Conservation (phyloP, 1,139 yeast genomes). For the Hemisphaericaspora xylanilytica region DNA sequence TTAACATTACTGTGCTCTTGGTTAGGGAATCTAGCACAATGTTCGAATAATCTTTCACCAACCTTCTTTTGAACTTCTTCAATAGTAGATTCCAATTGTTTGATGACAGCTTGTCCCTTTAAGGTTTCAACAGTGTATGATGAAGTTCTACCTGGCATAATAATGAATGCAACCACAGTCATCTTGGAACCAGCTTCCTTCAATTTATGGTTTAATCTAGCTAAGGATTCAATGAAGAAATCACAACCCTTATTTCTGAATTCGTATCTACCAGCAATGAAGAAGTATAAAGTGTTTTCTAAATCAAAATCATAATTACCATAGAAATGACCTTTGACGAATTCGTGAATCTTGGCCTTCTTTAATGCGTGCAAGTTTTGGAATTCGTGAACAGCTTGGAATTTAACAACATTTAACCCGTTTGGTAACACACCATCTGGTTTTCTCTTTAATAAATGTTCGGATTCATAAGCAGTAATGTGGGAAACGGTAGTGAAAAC, state of each 20-base stretch:
- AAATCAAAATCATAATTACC: constrained; percentile 95
- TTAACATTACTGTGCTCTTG: constrained; percentile 54
- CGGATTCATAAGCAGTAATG: constrained; percentile 93
- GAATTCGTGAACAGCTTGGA: constrained; percentile 96
- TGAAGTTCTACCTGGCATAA: constrained; percentile 95
- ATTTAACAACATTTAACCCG: constrained; percentile 92
- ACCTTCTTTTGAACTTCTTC: constrained; percentile 84
- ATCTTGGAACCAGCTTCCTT: constrained; percentile 79
- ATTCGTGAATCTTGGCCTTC: constrained; percentile 90
- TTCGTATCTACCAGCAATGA: constrained; percentile 97
- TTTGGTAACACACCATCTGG: constrained; percentile 98
- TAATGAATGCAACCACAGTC: constrained; percentile 96
- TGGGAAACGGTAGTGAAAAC: constrained; percentile 97
- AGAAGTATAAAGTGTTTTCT: constrained; percentile 89
- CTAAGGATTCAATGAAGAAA: constrained; percentile 88
- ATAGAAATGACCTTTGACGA: constrained; percentile 94
- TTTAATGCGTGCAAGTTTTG: constrained; percentile 92
- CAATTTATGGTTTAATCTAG: constrained; percentile 83
- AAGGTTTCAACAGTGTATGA: constrained; percentile 95
- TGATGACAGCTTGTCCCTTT: constrained; percentile 94
- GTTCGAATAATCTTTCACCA: constrained; percentile 86
- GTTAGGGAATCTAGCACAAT: constrained; percentile 80
- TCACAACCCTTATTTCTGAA: constrained; percentile 97
- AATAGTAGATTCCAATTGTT: constrained; percentile 85
- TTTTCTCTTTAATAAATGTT: constrained; percentile 87